Conservation (phyloP, 139 green algal species). For the Chlamydomonas eustigma region DNA sequence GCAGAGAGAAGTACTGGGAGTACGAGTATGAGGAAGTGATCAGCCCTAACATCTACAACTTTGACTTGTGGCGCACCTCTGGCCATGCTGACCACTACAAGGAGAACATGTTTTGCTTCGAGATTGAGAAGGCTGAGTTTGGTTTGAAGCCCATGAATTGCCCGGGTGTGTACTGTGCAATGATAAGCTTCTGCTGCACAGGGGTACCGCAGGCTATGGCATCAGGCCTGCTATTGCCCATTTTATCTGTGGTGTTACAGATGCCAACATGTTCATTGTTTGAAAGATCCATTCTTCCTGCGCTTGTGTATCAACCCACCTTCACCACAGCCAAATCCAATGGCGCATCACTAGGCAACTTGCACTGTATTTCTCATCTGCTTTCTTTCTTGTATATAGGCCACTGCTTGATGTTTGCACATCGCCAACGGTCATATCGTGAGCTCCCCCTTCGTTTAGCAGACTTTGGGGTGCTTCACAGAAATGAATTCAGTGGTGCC, state of each 20-base stretch:
- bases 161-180: constrained; percentile 77
- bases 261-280: too few relatives aligned
- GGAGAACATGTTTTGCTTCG: constrained; percentile 97
- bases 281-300: too few relatives aligned
- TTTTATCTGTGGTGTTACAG: too few relatives aligned
- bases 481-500: constrained; percentile 90
- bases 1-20: constrained; percentile 92
- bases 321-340: too few relatives aligned
- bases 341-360: too few relatives aligned
- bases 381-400: constrained; percentile 38
- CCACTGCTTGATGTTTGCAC: constrained; percentile 95
- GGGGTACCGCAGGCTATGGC: too few relatives aligned
- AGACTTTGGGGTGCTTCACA: constrained; percentile 98
- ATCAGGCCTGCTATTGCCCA: too few relatives aligned
- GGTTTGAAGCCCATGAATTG: constrained; percentile 99
- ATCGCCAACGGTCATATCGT: constrained; percentile 84
- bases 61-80: constrained; percentile 92
- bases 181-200: too few relatives aligned
- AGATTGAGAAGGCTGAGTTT: constrained; percentile 93
- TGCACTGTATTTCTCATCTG: background rate
- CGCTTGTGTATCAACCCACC: too few relatives aligned
- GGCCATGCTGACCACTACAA: constrained; percentile 97
- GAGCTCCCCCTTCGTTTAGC: constrained; percentile 92
- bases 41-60: constrained; percentile 98
- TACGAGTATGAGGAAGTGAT: constrained; percentile 95